phyloP scores from a whole-genome alignment of 164 flowering plant species.

The Hamamelis virginiana region DNA sequence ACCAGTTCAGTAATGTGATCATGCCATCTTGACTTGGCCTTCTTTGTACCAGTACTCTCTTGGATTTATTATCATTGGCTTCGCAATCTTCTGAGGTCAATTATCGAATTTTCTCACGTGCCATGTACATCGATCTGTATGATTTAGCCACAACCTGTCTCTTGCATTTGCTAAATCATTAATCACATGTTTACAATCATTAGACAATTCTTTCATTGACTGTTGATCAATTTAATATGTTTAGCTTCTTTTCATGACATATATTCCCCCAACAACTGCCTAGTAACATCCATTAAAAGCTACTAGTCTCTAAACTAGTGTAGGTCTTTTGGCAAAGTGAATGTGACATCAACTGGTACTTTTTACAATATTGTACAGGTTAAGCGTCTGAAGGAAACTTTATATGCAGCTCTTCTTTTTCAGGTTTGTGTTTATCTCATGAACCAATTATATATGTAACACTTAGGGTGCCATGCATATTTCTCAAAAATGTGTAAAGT shows the following conservation, averaged over 20 bases:
- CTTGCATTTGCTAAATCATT: neutral
- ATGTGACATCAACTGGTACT: neutral
- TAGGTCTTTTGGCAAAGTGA: neutral
- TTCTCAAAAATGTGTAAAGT: too few species aligned
- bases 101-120: neutral
- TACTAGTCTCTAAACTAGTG: neutral
- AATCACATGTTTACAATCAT: neutral
- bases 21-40: neutral
- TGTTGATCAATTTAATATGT: neutral
- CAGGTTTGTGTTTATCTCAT: conserved; percentile 19
- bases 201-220: neutral
- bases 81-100: neutral
- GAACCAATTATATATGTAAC: neutral
- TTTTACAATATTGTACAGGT: conserved; percentile 20
- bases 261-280: too few species aligned
- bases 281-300: neutral
- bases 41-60: neutral
- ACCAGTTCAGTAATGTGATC: too few species aligned
- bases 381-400: conserved; percentile 26
- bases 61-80: neutral
- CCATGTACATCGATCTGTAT: neutral
- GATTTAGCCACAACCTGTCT: neutral
- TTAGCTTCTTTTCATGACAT: neutral
- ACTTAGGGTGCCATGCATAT: neutral
- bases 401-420: conserved; percentile 25